Percentiles rank a stretch among this genome's conserved stretches.
phyloP scores from a whole-genome alignment of 495 filamentous ascomycete genomes.

The Hyaloscypha finlandica region DNA sequence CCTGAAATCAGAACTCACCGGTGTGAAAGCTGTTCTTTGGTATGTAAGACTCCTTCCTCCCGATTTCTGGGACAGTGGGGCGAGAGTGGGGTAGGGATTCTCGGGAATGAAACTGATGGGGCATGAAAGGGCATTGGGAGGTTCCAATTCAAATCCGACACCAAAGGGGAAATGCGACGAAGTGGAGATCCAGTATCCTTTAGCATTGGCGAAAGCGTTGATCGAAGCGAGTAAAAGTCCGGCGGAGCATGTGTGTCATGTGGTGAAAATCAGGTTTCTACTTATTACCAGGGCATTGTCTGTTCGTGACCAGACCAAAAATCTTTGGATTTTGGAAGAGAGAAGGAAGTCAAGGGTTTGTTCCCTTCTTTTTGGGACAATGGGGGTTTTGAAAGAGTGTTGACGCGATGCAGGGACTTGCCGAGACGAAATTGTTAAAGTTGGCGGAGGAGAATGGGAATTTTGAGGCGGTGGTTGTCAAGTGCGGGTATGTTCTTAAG shows the following conservation, averaged over 20 bases:
- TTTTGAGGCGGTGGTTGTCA: slow-evolving; percentile 12
- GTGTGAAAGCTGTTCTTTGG: neutral
- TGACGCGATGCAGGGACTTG: slow-evolving; percentile 1
- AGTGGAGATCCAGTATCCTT: slow-evolving; percentile 6
- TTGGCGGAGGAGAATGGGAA: neutral
- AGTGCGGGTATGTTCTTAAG: neutral
- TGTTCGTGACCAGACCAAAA: neutral
- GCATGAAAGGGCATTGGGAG: neutral
- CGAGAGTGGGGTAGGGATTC: too few relatives aligned
- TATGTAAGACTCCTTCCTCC: neutral
- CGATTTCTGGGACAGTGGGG: neutral
- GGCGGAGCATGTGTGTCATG: neutral
- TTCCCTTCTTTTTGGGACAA: neutral
- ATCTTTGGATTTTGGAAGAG: slow-evolving; percentile 11
- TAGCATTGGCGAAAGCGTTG: neutral
- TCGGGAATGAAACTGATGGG: neutral
- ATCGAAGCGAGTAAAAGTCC: neutral
- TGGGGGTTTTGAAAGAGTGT: neutral
- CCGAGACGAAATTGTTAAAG: slow-evolving; percentile 3
- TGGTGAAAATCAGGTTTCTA: slow-evolving; percentile 2
- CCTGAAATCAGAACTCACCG: neutral
- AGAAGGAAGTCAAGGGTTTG: slow-evolving; percentile 4
- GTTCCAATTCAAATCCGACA: neutral
- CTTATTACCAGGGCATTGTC: slow-evolving; percentile 2
- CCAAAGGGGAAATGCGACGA: slow-evolving; percentile 5